Evolutionary conservation across 2,329 filamentous ascomycete species (phyloP), one percentile per base, ranked within the genome.

Genomic region (Verticillium albo-atrum): DNA sequence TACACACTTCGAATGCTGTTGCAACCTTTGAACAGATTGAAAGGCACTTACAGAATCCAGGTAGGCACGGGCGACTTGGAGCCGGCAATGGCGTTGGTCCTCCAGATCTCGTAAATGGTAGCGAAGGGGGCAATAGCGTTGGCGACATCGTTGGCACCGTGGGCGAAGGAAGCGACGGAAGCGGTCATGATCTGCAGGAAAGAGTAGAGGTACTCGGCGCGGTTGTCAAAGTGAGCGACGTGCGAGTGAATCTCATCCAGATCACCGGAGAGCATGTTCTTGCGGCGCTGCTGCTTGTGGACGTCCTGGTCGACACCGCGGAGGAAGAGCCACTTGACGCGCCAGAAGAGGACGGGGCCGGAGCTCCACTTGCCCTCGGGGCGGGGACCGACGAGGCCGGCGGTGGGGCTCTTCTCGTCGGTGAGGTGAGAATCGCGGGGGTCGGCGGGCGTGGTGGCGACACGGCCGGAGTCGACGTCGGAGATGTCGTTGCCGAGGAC

Each of bases 81-180:
- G 1, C 68, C 67, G 3, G 57, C 26, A 1, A 85, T 69, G 0
- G 66, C 68, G 2, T 81, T 83, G 0, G 75, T 78, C 32, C 74
- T 66, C 82, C 84, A 89, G 62, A 87, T 82, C 61, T 82, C 74
- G 72, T 79, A 89, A 66, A 89, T 84, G 57, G 84, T 82, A 2
- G 86, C 83, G 67, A 83, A 87, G 1, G 86, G 86, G 0, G 85
- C 85, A 58, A 87, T 80, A 28, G 85, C 84, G 68, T 82, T 89
- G 65, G 82, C 77, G 23, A 89, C 82, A 62, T 89, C 87, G 70
- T 89, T 89, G 64, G 85, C 84, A 26, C 87, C 87, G 73, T 89
- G 86, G 2, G 82, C 82, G 62, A 89, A 88, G 3, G 84, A 87
- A 15, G 85, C 82, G 32, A 85, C 84, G 64, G 82, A 81, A 10